Conservation (phyloP, 2,329 filamentous ascomycete genomes). For the Trichoderma semiorbis region DNA sequence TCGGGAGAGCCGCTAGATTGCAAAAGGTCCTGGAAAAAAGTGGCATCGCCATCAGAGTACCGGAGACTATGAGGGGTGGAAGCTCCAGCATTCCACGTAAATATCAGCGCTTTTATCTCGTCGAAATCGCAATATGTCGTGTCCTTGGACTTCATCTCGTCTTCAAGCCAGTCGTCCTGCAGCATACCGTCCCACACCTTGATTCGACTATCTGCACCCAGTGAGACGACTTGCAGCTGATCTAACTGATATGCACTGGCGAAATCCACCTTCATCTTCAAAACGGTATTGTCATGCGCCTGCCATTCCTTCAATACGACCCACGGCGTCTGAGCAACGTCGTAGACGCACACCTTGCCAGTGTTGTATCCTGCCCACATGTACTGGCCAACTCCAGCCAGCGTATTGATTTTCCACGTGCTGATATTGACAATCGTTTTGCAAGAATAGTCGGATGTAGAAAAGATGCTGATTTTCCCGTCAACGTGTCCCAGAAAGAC, state of each 20-base stretch:
- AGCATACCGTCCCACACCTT: constrained; percentile 89
- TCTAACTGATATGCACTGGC: constrained; percentile 84
- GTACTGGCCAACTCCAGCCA: constrained; percentile 75
- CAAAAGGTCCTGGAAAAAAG: constrained; percentile 78
- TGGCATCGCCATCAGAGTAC: constrained; percentile 64
- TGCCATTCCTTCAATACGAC: constrained; percentile 90
- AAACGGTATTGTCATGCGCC: constrained; percentile 79
- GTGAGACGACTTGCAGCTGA: constrained; percentile 76
- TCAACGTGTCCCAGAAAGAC: constrained; percentile 91
- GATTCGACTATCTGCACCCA: constrained; percentile 83
- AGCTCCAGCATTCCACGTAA: constrained; percentile 98
- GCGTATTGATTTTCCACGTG: constrained; percentile 88
- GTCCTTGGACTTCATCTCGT: constrained; percentile 80
- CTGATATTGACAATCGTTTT: constrained; percentile 81
- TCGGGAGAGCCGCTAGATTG: constrained; percentile 76
- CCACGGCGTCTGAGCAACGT: constrained; percentile 81
- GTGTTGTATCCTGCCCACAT: constrained; percentile 95
- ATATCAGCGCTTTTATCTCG: constrained; percentile 71
- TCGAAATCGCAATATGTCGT: constrained; percentile 81
- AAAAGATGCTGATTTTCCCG: constrained; percentile 94
- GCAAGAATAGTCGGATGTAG: constrained; percentile 70
- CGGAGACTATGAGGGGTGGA: constrained; percentile 81
- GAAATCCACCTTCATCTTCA: constrained; percentile 71
- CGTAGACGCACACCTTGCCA: constrained; percentile 90
- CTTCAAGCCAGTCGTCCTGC: constrained; percentile 91